These are phyloP conservation scores for Pseudocercospora vitis DNA, from an alignment of 2,329 filamentous ascomycete species.

Conservation along the genomic window DNA sequence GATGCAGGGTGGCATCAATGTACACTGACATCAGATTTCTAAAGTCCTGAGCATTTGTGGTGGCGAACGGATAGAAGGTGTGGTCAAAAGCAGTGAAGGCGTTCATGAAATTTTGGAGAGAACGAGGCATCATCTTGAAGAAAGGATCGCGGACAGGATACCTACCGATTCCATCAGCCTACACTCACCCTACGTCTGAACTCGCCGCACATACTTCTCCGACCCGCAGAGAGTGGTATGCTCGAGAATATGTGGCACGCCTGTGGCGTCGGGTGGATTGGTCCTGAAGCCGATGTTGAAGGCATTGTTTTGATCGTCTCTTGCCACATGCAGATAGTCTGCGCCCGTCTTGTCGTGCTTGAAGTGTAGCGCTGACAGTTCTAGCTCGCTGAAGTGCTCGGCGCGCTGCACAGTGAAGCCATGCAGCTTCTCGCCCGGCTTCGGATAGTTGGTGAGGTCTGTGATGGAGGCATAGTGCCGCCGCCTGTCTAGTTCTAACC, in stretches of 20 bases:
- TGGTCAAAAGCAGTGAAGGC: conserved; percentile 95
- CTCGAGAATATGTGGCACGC: conserved; percentile 94
- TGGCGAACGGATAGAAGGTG: conserved; percentile 96
- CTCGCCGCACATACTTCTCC: conserved; percentile 64
- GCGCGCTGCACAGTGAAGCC: conserved; percentile 88
- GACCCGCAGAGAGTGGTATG: conserved; percentile 96
- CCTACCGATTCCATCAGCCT: conserved; percentile 49
- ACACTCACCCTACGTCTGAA: neutral
- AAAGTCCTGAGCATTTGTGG: conserved; percentile 92
- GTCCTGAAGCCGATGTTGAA: conserved; percentile 99
- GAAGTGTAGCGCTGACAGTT: conserved; percentile 85
- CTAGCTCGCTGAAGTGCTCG: conserved; percentile 91
- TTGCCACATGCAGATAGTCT: conserved; percentile 90
- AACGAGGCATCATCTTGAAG: conserved; percentile 98
- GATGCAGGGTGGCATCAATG: conserved; percentile 88
- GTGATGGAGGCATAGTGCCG: conserved; percentile 64
- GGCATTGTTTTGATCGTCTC: conserved; percentile 98
- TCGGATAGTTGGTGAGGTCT: conserved; percentile 70
- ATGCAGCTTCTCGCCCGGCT: conserved; percentile 80
- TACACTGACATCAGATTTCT: conserved; percentile 96
- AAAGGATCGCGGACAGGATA: conserved; percentile 98
- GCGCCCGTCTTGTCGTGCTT: conserved; percentile 94
- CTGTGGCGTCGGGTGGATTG: conserved; percentile 93
- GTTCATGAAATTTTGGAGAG: conserved; percentile 99
- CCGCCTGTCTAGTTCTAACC: conserved; percentile 23